Base-by-base conservation (phyloP, 352 stramenopile species). In the Globisporangium alternatum region DNA sequence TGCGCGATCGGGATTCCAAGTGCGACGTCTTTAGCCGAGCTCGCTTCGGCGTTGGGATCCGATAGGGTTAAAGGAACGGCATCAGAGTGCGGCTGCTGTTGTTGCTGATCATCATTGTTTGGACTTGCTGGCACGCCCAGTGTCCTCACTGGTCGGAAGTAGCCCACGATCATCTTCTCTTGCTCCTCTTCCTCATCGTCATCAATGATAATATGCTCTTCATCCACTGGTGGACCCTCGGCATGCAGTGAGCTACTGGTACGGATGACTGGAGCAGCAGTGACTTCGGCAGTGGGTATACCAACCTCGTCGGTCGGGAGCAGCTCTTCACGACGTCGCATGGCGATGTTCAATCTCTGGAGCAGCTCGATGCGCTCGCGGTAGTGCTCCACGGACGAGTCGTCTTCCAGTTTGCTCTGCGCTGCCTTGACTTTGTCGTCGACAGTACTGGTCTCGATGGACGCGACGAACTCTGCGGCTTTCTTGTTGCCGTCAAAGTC, bases 91-190 rank as follows among this genome's bases (percentile, higher is more conserved):
- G 12, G 35, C 35, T 41, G 54, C 21, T 59, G 21, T 4, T 33
- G 21, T 56, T 43, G 22, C 10, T 53, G 39, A 22, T 66, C 51
- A 22, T 8, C 39, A 31, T 39, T 55, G 56, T 12, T 49, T 30
- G 35, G 31, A 35, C 44, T 35, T 5, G 55, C 25, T 55, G 44
- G 30, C 8, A 22, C 10, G 8, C 6, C 19, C 25, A 10, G 8
- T 31, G 30, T 43, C 35, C 41, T 56, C 56, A 62, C 58, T 5
- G 64, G 64, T 54, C 60, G 64, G 53, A 78, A 77, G 56, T 82
- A 82, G 7, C 72, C 75, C 4, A 77, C 65, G 64, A 83, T 66
- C 70, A 80, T 77, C 44, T 79, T 62, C 33, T 80, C 70, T 22
- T 39, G 21, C 0, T 65, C 48, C 13, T 51, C 25, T 2, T 56